These are phyloP conservation scores for Colletotrichum tabaci DNA, from an alignment of 2,329 filamentous ascomycete species.

Conservation along the genomic window DNA sequence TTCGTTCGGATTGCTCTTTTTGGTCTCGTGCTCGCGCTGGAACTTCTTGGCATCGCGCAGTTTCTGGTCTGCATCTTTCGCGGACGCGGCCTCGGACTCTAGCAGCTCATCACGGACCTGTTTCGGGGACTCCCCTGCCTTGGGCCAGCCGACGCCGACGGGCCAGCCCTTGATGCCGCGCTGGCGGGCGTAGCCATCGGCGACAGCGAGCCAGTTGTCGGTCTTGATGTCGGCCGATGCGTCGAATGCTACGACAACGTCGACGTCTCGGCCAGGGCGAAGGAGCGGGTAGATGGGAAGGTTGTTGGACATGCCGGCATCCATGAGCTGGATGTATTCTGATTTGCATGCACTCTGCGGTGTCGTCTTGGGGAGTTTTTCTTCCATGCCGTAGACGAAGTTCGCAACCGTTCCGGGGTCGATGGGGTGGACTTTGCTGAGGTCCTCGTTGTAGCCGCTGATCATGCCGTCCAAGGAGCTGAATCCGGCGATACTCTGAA, in stretches of 20 bases:
- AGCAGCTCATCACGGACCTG: conserved; percentile 77
- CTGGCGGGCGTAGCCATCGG: conserved; percentile 92
- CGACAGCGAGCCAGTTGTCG: conserved; percentile 96
- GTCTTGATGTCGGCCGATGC: conserved; percentile 93
- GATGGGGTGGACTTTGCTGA: conserved; percentile 94
- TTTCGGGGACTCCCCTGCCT: conserved; percentile 68
- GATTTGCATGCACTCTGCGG: conserved; percentile 81
- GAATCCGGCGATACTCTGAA: conserved; percentile 83
- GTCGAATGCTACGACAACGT: conserved; percentile 93
- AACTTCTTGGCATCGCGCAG: conserved; percentile 72
- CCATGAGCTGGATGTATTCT: conserved; percentile 88
- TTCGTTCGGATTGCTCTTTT: conserved; percentile 44
- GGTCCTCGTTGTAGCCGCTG: conserved; percentile 80
- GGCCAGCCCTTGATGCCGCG: conserved; percentile 96
- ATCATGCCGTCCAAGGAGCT: conserved; percentile 85
- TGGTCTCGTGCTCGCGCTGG: conserved; percentile 51
- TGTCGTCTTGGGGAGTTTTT: conserved; percentile 80
- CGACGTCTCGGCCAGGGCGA: conserved; percentile 88
- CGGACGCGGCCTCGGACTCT: conserved; percentile 73
- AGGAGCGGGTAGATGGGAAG: conserved; percentile 95
- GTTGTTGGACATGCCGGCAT: conserved; percentile 99
- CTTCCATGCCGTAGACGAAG: conserved; percentile 86
- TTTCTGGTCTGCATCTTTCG: conserved; percentile 74
- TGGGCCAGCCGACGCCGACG: conserved; percentile 93
- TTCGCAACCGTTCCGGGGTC: conserved; percentile 94